Evolutionary conservation across 371 early-diverging fungal genomes (phyloP).

Genomic region (Basidiobolus heterosporus): DNA sequence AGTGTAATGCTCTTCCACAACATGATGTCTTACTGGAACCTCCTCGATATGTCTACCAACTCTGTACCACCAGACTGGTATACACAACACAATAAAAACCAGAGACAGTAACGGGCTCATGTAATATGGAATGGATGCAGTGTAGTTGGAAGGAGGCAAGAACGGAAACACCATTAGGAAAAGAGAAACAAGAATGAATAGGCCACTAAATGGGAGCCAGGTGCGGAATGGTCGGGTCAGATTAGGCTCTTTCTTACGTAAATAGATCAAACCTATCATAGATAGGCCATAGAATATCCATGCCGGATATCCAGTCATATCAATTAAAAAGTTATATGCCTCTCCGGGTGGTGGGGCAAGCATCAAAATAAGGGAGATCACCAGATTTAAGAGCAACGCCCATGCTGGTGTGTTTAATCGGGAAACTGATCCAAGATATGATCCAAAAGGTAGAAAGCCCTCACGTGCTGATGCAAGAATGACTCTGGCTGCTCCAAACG

Average conservation of each 20-base stretch:
- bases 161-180: slow-evolving; percentile 7
- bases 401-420: slow-evolving; percentile 3
- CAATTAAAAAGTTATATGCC: slow-evolving; percentile 8
- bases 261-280: slow-evolving; percentile 7
- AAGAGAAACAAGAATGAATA: slow-evolving; percentile 5
- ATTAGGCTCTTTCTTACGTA: slow-evolving; percentile 4
- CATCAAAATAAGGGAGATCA: slow-evolving; percentile 5
- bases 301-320: slow-evolving; percentile 6
- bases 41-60: too few species aligned
- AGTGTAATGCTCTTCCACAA: too few species aligned
- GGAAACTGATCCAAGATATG: not conserved
- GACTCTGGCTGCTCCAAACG: not conserved
- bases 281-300: slow-evolving; percentile 9
- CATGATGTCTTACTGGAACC: too few species aligned
- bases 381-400: slow-evolving; percentile 6
- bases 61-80: slow-evolving; percentile 4
- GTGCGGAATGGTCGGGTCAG: slow-evolving; percentile 7
- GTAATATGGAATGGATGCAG: slow-evolving; percentile 6
- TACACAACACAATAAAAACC: slow-evolving; percentile 3
- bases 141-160: slow-evolving; percentile 5
- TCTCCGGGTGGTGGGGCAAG: slow-evolving; percentile 8
- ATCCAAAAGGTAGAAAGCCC: not conserved
- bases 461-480: not conserved
- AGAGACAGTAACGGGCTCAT: slow-evolving; percentile 3
- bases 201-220: slow-evolving; percentile 1